Evolutionary conservation across 805 yeast genomes (phyloP).

Genomic region (Saccharomycopsis fodiens): DNA sequence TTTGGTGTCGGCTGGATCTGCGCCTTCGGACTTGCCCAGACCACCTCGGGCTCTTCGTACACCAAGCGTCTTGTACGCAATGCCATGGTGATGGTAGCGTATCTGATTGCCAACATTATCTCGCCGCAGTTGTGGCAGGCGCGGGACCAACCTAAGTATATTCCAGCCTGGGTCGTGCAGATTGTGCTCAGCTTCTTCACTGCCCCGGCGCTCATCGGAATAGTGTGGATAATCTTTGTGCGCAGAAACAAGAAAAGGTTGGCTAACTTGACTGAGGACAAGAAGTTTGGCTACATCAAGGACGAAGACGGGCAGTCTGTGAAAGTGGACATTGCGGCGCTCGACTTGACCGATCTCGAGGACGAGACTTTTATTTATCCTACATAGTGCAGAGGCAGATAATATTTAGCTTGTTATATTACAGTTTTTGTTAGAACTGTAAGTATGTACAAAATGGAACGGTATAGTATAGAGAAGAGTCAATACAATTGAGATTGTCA

Average conservation of each 20-base stretch:
- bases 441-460: no score
- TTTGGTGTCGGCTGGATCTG: constrained; percentile 37
- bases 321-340: constrained; percentile 33
- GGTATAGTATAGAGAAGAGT: no score
- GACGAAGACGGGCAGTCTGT: constrained; percentile 26
- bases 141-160: neutral
- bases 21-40: constrained; percentile 23
- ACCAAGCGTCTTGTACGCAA: constrained; percentile 38
- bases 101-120: constrained; percentile 36
- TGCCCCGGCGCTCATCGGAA: constrained; percentile 37
- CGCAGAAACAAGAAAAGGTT: constrained; percentile 38
- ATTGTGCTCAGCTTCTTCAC: constrained; percentile 42
- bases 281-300: constrained; percentile 23
- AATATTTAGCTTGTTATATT: no score
- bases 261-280: constrained; percentile 20
- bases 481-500: no score
- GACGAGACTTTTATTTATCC: constrained; percentile 46
- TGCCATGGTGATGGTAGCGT: constrained; percentile 31
- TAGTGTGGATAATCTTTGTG: constrained; percentile 38
- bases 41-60: constrained; percentile 33
- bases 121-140: constrained; percentile 41
- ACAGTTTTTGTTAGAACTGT: no score
- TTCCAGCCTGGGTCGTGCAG: constrained; percentile 44
- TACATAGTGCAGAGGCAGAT: no score
- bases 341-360: constrained; percentile 47